Percentiles rank a stretch among this genome's conserved stretches.
Conservation (phyloP, 2,329 filamentous ascomycete species). For the Xylariales sp. region DNA sequence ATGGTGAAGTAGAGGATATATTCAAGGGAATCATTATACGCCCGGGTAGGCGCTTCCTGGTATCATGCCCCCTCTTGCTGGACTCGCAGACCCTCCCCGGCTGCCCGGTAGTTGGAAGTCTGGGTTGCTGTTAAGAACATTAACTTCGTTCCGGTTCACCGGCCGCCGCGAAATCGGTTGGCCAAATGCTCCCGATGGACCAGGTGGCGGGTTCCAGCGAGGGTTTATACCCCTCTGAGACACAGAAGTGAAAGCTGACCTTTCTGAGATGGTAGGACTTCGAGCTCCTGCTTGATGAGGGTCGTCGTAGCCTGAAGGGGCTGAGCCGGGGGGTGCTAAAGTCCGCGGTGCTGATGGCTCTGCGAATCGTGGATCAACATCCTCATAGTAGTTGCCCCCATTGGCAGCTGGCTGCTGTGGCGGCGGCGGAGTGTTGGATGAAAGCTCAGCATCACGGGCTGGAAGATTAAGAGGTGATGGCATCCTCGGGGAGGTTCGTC, state of each 20-base stretch:
- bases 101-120: conserved; percentile 70
- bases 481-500: conserved; percentile 38
- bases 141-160: conserved; percentile 59
- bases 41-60: conserved; percentile 51
- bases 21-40: no score
- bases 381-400: conserved; percentile 72
- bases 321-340: conserved; percentile 26
- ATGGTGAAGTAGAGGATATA: no score
- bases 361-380: conserved; percentile 84
- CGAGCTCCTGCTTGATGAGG: conserved; percentile 51
- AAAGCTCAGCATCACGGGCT: conserved; percentile 30
- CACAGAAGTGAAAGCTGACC: conserved; percentile 83
- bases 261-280: conserved; percentile 73
- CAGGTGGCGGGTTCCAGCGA: conserved; percentile 65
- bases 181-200: conserved; percentile 36
- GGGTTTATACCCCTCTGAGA: conserved; percentile 87
- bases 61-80: conserved; percentile 37
- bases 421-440: conserved; percentile 30
- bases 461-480: conserved; percentile 40
- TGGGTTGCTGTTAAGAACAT: conserved; percentile 74
- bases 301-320: conserved; percentile 62
- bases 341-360: conserved; percentile 29
- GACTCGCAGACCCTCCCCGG: conserved; percentile 24
- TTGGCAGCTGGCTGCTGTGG: conserved; percentile 21
- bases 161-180: conserved; percentile 40